phyloP scores from a whole-genome alignment of 768 basidiomycete genomes.

The Chalciporus chontae region DNA sequence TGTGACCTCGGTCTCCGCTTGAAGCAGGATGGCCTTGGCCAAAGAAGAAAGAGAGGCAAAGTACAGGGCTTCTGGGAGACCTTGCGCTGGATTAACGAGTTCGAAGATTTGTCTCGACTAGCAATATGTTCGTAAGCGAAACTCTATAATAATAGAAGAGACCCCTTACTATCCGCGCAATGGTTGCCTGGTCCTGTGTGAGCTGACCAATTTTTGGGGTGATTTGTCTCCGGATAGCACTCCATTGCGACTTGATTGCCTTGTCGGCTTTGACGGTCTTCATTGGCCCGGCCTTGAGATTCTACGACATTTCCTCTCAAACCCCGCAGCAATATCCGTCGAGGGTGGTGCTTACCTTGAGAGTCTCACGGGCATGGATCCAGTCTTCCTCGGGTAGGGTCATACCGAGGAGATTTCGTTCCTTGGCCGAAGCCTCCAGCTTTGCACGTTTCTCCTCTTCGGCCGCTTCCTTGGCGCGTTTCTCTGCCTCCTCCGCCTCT shows the following conservation, averaged over 20 bases:
- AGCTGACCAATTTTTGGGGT: constrained; percentile 87
- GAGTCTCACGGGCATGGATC: constrained; percentile 47
- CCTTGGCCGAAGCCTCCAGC: constrained; percentile 36
- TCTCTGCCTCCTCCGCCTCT: constrained; percentile 29
- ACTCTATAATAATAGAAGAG: constrained; percentile 8
- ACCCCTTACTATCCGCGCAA: constrained; percentile 58
- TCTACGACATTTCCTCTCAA: constrained; percentile 35
- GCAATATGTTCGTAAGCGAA: constrained; percentile 10
- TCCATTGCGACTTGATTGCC: constrained; percentile 58
- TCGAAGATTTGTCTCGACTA: constrained; percentile 42
- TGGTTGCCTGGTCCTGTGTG: constrained; percentile 63
- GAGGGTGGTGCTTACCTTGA: constrained; percentile 43
- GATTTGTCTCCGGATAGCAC: constrained; percentile 67
- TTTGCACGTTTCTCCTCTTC: constrained; percentile 35
- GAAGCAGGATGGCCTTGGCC: constrained; percentile 81
- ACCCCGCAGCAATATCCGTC: constrained; percentile 18
- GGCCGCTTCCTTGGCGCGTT: constrained; percentile 32
- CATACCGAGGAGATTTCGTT: constrained; percentile 46
- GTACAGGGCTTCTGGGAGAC: constrained; percentile 47
- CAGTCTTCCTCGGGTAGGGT: constrained; percentile 62
- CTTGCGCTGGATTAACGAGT: constrained; percentile 34
- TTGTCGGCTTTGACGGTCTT: constrained; percentile 58
- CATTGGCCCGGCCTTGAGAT: constrained; percentile 63
- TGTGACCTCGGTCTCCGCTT: constrained; percentile 91
- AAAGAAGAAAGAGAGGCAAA: constrained; percentile 81